Evolutionary conservation across 345 rosid species (phyloP).

Genomic region (Bretschneidera sinensis): DNA sequence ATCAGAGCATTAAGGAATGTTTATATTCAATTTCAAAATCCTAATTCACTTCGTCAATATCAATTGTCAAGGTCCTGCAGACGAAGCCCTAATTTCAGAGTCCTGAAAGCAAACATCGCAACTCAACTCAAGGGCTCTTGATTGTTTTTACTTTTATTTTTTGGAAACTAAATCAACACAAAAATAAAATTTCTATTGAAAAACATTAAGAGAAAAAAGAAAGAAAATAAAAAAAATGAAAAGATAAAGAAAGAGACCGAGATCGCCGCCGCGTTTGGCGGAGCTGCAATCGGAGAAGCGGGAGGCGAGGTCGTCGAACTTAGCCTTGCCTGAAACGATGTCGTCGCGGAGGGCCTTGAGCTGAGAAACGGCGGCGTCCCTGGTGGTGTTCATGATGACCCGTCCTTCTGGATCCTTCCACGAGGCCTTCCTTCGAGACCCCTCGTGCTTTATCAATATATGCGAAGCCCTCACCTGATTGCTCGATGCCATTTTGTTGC

Average conservation of each 20-base stretch:
- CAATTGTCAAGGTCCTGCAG: no score
- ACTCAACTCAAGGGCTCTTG: no score
- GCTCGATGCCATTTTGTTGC: slow-evolving; percentile 36
- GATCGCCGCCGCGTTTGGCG: slow-evolving; percentile 96
- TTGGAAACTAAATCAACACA: no score
- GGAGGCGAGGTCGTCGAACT: slow-evolving; percentile 73
- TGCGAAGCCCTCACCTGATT: slow-evolving; percentile 78
- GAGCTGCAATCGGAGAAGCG: slow-evolving; percentile 92
- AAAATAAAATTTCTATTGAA: no score
- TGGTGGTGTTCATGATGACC: slow-evolving; percentile 57
- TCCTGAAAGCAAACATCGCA: no score
- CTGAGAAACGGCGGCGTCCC: slow-evolving; percentile 68
- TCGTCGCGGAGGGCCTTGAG: slow-evolving; percentile 72
- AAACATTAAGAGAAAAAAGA: background rate
- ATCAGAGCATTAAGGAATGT: no score
- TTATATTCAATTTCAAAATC: no score
- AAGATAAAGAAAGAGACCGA: slow-evolving; percentile 42
- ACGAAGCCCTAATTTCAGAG: no score
- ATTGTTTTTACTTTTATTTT: no score
- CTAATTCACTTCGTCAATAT: no score
- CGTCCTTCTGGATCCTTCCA: slow-evolving; percentile 98
- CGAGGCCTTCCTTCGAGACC: slow-evolving; percentile 87
- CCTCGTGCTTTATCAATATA: slow-evolving; percentile 88
- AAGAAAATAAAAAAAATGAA: slow-evolving; percentile 1
- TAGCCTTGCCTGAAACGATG: slow-evolving; percentile 66